These are phyloP conservation scores for Centaurea solstitialis DNA, from an alignment of 129 eudicot species.

Conservation along the genomic window DNA sequence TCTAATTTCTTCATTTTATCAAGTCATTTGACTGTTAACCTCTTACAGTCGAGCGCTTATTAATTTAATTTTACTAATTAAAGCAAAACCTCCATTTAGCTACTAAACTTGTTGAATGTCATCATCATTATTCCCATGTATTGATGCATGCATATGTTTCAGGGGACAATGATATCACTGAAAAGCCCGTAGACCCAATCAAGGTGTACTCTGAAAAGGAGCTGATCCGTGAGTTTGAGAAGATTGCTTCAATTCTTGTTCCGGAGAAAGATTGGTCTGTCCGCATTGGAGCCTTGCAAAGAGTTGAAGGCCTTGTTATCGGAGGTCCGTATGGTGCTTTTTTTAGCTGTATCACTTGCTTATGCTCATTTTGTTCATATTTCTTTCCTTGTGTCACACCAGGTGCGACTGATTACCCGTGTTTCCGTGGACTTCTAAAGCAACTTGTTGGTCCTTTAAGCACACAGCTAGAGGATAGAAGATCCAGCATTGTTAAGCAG, in stretches of 20 bases:
- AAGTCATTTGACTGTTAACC: not conserved
- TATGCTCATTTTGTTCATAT: not conserved
- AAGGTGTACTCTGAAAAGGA: conserved; percentile 96
- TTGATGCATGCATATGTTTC: conserved; percentile 15
- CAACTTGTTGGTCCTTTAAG: conserved; percentile 90
- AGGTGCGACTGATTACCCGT: conserved; percentile 93
- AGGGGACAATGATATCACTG: conserved; percentile 91
- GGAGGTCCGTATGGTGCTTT: conserved; percentile 64
- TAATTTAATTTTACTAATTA: not conserved
- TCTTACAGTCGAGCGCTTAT: not conserved
- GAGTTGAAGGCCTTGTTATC: conserved; percentile 86
- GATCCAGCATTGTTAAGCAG: conserved; percentile 99
- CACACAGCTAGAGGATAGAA: conserved; percentile 89
- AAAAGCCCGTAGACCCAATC: conserved; percentile 90
- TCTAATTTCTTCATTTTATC: not conserved
- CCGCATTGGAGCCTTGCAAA: conserved; percentile 97
- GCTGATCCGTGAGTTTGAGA: conserved; percentile 86
- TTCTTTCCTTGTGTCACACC: conserved; percentile 27
- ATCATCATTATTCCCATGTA: not conserved
- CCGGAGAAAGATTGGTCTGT: conserved; percentile 98
- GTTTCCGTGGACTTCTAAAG: conserved; percentile 92
- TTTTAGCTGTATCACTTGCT: not conserved
- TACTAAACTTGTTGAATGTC: not conserved
- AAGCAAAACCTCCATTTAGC: not conserved
- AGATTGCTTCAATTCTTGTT: conserved; percentile 73